phyloP scores from a whole-genome alignment of 495 filamentous ascomycete genomes.

The Penicillium riverlandense region DNA sequence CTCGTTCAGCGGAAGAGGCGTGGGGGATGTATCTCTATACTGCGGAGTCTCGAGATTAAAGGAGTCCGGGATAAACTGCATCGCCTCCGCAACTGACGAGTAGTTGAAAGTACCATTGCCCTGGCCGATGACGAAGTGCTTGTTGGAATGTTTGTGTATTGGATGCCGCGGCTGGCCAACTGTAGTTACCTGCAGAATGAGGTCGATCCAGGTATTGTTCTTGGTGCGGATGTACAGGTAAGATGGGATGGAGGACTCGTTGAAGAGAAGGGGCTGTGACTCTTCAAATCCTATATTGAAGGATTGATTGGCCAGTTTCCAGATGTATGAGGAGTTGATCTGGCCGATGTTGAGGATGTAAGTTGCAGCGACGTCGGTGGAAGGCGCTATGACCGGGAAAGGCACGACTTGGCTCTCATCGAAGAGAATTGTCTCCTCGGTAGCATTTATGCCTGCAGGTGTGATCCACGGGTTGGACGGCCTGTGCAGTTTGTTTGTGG shows the following conservation, averaged over 20 bases:
- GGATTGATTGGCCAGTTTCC: conserved; percentile 37
- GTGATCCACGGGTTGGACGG: conserved; percentile 33
- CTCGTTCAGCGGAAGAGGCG: conserved; percentile 20
- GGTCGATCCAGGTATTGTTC: conserved; percentile 51
- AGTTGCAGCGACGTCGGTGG: conserved; percentile 32
- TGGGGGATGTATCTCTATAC: conserved; percentile 42
- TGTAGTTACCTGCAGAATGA: conserved; percentile 37
- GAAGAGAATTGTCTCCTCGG: conserved; percentile 29
- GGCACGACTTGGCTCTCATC: conserved; percentile 29
- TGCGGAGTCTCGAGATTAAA: conserved; percentile 52
- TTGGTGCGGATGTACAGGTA: conserved; percentile 42
- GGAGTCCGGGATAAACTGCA: conserved; percentile 29
- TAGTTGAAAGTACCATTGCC: conserved; percentile 44
- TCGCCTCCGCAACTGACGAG: conserved; percentile 44
- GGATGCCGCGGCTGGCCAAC: conserved; percentile 41
- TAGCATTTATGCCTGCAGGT: conserved; percentile 25
- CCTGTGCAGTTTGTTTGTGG: conserved; percentile 3
- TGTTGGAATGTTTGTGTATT: conserved; percentile 59
- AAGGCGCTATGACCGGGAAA: conserved; percentile 33
- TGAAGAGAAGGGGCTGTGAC: conserved; percentile 41
- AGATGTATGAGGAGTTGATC: conserved; percentile 35
- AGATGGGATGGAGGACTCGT: conserved; percentile 24
- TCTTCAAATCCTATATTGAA: conserved; percentile 25
- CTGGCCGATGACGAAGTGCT: conserved; percentile 47
- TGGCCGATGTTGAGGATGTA: conserved; percentile 27